These are phyloP conservation scores for Kurtzmaniella quercitrusa DNA, from an alignment of 1,139 yeast species.

Conservation along the genomic window DNA sequence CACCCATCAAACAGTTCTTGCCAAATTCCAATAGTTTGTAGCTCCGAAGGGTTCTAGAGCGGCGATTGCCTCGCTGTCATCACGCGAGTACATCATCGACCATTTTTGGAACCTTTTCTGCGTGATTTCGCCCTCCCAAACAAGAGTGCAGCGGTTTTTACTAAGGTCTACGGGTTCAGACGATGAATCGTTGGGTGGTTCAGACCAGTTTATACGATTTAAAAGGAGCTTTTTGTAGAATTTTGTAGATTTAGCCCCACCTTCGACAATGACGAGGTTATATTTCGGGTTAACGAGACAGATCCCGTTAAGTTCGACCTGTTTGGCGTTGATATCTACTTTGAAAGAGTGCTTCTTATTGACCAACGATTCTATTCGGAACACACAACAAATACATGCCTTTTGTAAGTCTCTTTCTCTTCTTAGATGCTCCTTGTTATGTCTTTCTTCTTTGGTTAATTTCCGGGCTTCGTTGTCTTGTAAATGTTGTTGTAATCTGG, in stretches of 20 bases:
- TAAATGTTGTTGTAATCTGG: conserved; percentile 59
- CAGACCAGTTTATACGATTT: conserved; percentile 69
- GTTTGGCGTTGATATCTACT: conserved; percentile 75
- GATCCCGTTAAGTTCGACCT: conserved; percentile 62
- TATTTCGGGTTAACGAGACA: conserved; percentile 39
- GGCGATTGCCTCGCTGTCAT: conserved; percentile 53
- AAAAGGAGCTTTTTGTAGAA: conserved; percentile 61
- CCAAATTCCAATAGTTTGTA: conserved; percentile 61
- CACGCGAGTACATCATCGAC: conserved; percentile 48
- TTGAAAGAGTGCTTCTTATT: conserved; percentile 71
- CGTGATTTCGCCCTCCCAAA: conserved; percentile 77
- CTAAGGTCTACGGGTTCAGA: conserved; percentile 23
- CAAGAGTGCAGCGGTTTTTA: conserved; percentile 46
- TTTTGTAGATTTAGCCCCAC: conserved; percentile 57
- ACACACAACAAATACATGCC: conserved; percentile 60
- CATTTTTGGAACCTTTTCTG: conserved; percentile 56
- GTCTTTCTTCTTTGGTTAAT: conserved; percentile 54
- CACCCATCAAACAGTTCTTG: conserved; percentile 13
- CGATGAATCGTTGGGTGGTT: conserved; percentile 22
- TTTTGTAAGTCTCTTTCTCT: conserved; percentile 36
- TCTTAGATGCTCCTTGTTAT: conserved; percentile 45
- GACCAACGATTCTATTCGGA: conserved; percentile 46
- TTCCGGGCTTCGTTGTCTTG: conserved; percentile 59
- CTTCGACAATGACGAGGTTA: conserved; percentile 67
- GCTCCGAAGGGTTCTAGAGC: conserved; percentile 47